phyloP scores from a whole-genome alignment of 2,329 filamentous ascomycete genomes.

The Xylaria arbuscula region DNA sequence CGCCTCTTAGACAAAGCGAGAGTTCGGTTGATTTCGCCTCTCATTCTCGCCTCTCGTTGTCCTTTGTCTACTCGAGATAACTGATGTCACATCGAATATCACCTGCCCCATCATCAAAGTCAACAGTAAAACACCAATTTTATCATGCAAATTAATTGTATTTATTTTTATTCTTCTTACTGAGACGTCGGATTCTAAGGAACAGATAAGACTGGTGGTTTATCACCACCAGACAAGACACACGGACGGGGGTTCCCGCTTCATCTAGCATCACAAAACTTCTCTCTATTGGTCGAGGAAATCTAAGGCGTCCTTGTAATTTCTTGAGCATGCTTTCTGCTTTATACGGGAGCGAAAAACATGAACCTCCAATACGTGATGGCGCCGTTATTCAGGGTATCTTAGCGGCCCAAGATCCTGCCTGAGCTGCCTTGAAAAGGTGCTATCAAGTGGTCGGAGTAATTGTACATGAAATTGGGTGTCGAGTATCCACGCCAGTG shows the following conservation, averaged over 20 bases:
- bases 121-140: background rate
- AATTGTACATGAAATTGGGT: conserved; percentile 36
- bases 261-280: conserved; percentile 36
- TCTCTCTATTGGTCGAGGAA: conserved; percentile 38
- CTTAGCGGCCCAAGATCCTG: conserved; percentile 28
- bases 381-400: conserved; percentile 32
- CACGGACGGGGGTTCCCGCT: conserved; percentile 14
- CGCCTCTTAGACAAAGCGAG: conserved; percentile 15
- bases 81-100: conserved; percentile 11
- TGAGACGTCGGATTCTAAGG: conserved; percentile 8
- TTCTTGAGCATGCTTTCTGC: conserved; percentile 30
- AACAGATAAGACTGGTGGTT: conserved; percentile 14
- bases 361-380: conserved; percentile 24
- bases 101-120: background rate
- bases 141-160: conserved; percentile 26
- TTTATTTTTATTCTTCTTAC: conserved; percentile 13
- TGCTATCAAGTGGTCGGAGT: conserved; percentile 29
- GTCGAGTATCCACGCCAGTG: conserved; percentile 28
- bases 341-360: conserved; percentile 24
- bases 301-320: conserved; percentile 35
- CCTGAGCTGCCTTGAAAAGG: conserved; percentile 29
- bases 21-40: no score
- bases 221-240: conserved; percentile 18
- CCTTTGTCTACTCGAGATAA: background rate
- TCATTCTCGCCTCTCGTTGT: background rate